Evolutionary conservation across 2,329 filamentous ascomycete species (phyloP).

Genomic region (Atkinsonella texensis): DNA sequence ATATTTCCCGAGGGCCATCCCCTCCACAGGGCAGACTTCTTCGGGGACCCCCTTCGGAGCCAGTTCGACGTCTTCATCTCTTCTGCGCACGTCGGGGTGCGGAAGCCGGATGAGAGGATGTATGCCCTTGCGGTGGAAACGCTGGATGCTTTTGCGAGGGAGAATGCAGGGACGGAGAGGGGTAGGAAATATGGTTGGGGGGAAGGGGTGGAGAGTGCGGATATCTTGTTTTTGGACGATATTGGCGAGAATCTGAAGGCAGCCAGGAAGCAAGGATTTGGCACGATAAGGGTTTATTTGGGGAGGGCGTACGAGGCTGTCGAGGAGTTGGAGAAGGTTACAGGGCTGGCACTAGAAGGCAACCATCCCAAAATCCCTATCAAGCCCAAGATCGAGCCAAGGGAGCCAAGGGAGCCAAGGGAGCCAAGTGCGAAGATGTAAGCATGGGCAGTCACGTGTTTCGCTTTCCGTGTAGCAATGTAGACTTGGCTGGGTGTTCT

Average conservation of each 20-base stretch:
- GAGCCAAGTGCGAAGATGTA: slow-evolving; percentile 27
- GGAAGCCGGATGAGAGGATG: slow-evolving; percentile 77
- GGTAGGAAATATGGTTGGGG: slow-evolving; percentile 31
- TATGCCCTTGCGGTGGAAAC: slow-evolving; percentile 62
- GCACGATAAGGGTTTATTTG: slow-evolving; percentile 74
- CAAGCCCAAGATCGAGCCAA: slow-evolving; percentile 23
- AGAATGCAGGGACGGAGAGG: slow-evolving; percentile 30
- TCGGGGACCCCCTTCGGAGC: slow-evolving; percentile 44
- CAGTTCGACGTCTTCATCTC: slow-evolving; percentile 82
- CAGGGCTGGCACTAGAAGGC: slow-evolving; percentile 52
- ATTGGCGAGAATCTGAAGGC: slow-evolving; percentile 88
- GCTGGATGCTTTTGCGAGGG: slow-evolving; percentile 49
- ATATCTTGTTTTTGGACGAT: slow-evolving; percentile 83
- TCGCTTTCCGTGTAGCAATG: too few species aligned
- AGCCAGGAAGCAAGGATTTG: slow-evolving; percentile 60
- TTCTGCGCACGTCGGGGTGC: slow-evolving; percentile 72
- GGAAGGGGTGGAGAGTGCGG: slow-evolving; percentile 42
- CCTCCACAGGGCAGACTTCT: slow-evolving; percentile 41
- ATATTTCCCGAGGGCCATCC: slow-evolving; percentile 68
- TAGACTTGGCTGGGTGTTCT: too few species aligned
- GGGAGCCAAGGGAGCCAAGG: slow-evolving; percentile 13
- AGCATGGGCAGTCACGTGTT: neutral
- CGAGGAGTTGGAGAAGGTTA: slow-evolving; percentile 62
- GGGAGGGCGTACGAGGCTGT: slow-evolving; percentile 74
- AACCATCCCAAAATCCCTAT: slow-evolving; percentile 38